Evolutionary conservation across 140 eudicot genomes (phyloP).

Genomic region (Artemisia princeps): DNA sequence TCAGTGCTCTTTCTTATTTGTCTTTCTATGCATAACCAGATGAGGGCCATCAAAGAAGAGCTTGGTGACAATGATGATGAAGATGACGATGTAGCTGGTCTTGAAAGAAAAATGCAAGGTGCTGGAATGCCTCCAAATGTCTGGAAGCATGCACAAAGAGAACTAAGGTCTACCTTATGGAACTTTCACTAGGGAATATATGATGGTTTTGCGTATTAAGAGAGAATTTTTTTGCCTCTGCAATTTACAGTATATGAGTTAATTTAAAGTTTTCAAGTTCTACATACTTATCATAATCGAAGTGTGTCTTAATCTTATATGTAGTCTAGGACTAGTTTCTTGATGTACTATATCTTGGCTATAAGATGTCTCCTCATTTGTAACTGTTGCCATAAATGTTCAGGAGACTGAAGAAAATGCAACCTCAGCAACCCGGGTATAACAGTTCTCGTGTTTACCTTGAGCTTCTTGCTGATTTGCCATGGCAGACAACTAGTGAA

Average conservation of each 20-base stretch:
- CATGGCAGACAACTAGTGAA: conserved; percentile 86
- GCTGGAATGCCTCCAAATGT: conserved; percentile 94
- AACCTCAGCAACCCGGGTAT: conserved; percentile 98
- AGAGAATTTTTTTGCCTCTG: neutral
- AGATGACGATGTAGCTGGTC: conserved; percentile 87
- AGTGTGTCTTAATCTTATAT: neutral
- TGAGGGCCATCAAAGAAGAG: conserved; percentile 98
- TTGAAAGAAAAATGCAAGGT: conserved; percentile 95
- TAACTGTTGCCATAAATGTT: conserved; percentile 19
- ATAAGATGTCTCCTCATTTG: neutral
- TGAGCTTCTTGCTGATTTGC: conserved; percentile 95
- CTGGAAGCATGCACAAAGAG: conserved; percentile 99
- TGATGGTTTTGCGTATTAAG: neutral
- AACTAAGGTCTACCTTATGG: conserved; percentile 50
- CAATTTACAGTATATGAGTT: neutral
- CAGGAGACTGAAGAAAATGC: conserved; percentile 99
- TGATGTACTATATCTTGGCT: too few relatives aligned
- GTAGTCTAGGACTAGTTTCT: neutral
- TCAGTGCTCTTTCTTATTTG: conserved; percentile 5
- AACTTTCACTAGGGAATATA: neutral
- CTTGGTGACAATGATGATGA: conserved; percentile 98
- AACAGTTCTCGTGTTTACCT: conserved; percentile 90
- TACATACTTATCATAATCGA: neutral
- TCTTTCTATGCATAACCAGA: conserved; percentile 36
- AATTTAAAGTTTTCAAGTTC: too few relatives aligned